phyloP scores from a whole-genome alignment of 345 rosid genomes.

The Linum tenue region DNA sequence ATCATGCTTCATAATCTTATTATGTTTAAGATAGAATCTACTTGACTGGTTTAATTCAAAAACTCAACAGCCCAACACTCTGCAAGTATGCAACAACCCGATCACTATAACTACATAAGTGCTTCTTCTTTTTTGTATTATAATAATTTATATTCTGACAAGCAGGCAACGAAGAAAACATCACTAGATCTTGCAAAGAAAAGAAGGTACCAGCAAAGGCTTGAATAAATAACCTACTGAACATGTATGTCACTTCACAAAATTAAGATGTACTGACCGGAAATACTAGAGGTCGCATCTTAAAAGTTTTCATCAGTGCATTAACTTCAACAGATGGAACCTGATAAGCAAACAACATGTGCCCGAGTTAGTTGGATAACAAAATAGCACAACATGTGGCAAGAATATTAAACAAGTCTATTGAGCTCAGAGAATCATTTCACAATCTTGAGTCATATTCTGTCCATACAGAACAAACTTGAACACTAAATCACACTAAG shows the following conservation, averaged over 20 bases:
- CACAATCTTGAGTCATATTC: too few relatives aligned
- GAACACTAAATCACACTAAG: too few relatives aligned
- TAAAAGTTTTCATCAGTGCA: conserved; percentile 87
- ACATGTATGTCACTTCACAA: not conserved
- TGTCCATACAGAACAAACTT: too few relatives aligned
- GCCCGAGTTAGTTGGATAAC: conserved; percentile 1
- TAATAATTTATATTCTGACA: not conserved
- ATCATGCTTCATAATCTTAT: not conserved
- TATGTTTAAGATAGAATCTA: not conserved
- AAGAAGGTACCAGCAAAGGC: not conserved
- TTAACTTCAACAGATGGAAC: conserved; percentile 88
- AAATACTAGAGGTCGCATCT: conserved; percentile 76
- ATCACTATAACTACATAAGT: not conserved
- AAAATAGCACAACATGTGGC: conserved; percentile 1
- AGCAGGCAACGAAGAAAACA: not conserved
- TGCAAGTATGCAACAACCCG: not conserved
- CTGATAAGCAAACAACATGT: conserved; percentile 28
- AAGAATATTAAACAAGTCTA: conserved; percentile 5
- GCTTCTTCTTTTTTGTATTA: not conserved
- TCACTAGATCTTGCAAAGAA: not conserved
- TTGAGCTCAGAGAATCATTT: conserved; percentile 10
- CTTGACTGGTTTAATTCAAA: not conserved
- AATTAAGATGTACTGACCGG: conserved; percentile 44
- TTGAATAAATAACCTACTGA: not conserved
- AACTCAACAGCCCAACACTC: not conserved